These are phyloP conservation scores for Xerocomus amazonicus DNA, from an alignment of 1,284 basidiomycete species.

Conservation along the genomic window DNA sequence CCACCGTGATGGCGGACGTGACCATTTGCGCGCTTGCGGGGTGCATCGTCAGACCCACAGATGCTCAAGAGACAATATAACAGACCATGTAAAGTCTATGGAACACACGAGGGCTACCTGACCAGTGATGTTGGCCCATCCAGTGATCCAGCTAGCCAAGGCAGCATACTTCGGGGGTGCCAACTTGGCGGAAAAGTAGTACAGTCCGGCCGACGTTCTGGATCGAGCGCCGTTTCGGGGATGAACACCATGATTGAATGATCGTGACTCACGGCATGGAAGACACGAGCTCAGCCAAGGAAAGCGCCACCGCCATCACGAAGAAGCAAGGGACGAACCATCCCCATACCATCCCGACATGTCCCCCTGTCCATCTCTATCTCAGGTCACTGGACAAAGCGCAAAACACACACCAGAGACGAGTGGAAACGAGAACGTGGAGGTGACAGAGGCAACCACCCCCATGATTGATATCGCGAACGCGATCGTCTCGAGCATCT, in stretches of 20 bases:
- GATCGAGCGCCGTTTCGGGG: neutral
- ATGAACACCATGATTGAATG: neutral
- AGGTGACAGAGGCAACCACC: slow-evolving; percentile 64
- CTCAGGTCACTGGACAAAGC: too few relatives aligned
- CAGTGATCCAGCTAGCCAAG: slow-evolving; percentile 72
- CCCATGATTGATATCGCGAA: slow-evolving; percentile 78
- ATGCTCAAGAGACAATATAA: neutral
- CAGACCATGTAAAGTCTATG: slow-evolving; percentile 67
- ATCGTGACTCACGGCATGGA: slow-evolving; percentile 59
- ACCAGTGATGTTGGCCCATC: slow-evolving; percentile 61
- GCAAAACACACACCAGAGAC: slow-evolving; percentile 44
- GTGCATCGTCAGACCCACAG: slow-evolving; percentile 6
- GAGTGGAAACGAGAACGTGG: slow-evolving; percentile 62
- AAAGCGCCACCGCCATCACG: slow-evolving; percentile 61
- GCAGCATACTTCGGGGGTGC: slow-evolving; percentile 57
- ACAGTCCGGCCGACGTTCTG: slow-evolving; percentile 67
- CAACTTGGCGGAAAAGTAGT: slow-evolving; percentile 71
- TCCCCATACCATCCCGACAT: slow-evolving; percentile 74
- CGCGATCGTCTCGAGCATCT: slow-evolving; percentile 62
- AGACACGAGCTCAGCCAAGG: slow-evolving; percentile 70
- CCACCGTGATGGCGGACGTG: slow-evolving; percentile 62
- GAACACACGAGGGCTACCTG: slow-evolving; percentile 65
- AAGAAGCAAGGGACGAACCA: slow-evolving; percentile 73
- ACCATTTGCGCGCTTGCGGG: slow-evolving; percentile 65
- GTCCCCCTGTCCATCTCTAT: slow-evolving; percentile 46